Percentiles rank a stretch among this genome's conserved stretches.
Evolutionary conservation across 1,284 basidiomycete genomes (phyloP).

Genomic region (Phlebopus sp.): DNA sequence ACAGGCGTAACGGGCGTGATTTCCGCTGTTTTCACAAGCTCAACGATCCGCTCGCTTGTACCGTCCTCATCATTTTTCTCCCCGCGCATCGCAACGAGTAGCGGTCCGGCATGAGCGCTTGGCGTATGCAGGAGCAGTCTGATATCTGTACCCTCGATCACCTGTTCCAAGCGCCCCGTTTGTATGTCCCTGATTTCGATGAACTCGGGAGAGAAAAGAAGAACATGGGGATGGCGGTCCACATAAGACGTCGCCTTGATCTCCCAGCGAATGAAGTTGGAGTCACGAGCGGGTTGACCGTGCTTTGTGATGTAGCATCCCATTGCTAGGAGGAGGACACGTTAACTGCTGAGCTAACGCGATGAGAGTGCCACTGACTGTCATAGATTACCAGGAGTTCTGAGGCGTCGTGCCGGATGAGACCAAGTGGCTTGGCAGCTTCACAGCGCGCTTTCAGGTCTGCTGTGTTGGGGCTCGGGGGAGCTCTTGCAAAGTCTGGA

Average conservation of each 20-base stretch:
- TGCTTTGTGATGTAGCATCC: constrained; percentile 73
- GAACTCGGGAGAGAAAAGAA: constrained; percentile 70
- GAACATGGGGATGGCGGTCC: constrained; percentile 55
- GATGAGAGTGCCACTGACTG: constrained; percentile 40
- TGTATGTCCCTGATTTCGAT: constrained; percentile 65
- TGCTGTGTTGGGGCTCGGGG: constrained; percentile 40
- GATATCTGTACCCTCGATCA: constrained; percentile 66
- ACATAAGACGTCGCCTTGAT: constrained; percentile 58
- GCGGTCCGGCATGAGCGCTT: constrained; percentile 39
- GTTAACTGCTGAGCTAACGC: not conserved
- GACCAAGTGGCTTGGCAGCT: constrained; percentile 59
- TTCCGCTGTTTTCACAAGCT: constrained; percentile 67
- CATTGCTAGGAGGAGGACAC: constrained; percentile 38
- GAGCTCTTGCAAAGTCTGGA: constrained; percentile 57
- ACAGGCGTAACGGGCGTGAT: constrained; percentile 37
- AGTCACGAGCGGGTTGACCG: constrained; percentile 59
- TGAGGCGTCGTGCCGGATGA: constrained; percentile 52
- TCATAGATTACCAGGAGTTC: constrained; percentile 74
- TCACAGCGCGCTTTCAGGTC: constrained; percentile 61
- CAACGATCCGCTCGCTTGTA: constrained; percentile 58
- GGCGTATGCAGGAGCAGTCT: constrained; percentile 49
- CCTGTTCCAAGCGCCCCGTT: constrained; percentile 68
- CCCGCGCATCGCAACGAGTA: constrained; percentile 61
- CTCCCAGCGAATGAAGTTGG: constrained; percentile 73
- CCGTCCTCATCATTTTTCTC: constrained; percentile 51